Evolutionary conservation across 441 rosid genomes (phyloP).

Genomic region (Aleurites moluccanus): DNA sequence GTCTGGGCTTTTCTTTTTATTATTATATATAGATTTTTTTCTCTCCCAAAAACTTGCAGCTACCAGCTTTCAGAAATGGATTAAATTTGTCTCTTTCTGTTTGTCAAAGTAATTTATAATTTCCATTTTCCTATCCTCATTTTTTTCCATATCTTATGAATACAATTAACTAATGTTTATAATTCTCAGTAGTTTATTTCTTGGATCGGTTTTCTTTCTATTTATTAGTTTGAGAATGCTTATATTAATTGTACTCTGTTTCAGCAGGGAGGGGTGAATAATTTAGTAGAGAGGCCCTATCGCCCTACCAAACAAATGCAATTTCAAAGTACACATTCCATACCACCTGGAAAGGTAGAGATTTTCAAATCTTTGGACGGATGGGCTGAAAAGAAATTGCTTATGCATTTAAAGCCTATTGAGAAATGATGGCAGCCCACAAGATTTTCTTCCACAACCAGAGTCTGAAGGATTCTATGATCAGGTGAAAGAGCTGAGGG

Average conservation of each 20-base stretch:
- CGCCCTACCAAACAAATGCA: conserved; percentile 57
- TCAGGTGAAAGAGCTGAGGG: conserved; percentile 65
- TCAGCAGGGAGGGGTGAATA: conserved; percentile 56
- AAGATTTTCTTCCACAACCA: conserved; percentile 78
- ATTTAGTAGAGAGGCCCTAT: conserved; percentile 42
- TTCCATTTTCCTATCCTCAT: too few relatives aligned
- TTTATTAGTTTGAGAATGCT: neutral
- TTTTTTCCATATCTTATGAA: too few relatives aligned
- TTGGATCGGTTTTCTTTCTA: too few relatives aligned
- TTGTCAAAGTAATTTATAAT: too few relatives aligned
- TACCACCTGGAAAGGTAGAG: conserved; percentile 78
- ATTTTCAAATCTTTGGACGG: conserved; percentile 73
- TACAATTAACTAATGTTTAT: too few relatives aligned
- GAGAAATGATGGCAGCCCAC: conserved; percentile 94
- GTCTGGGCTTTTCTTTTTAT: too few relatives aligned
- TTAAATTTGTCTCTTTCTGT: neutral
- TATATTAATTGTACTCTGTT: too few relatives aligned
- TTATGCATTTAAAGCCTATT: conserved; percentile 61
- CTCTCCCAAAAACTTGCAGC: neutral
- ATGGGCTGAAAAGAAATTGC: conserved; percentile 70
- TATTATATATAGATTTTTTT: too few relatives aligned
- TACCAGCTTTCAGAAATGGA: neutral
- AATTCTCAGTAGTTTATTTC: too few relatives aligned
- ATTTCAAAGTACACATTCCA: conserved; percentile 58
- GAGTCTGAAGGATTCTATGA: conserved; percentile 70